Evolutionary conservation across 257 asterid species (phyloP), one percentile per base, ranked within the genome.

Genomic region (Osmanthus fragrans): DNA sequence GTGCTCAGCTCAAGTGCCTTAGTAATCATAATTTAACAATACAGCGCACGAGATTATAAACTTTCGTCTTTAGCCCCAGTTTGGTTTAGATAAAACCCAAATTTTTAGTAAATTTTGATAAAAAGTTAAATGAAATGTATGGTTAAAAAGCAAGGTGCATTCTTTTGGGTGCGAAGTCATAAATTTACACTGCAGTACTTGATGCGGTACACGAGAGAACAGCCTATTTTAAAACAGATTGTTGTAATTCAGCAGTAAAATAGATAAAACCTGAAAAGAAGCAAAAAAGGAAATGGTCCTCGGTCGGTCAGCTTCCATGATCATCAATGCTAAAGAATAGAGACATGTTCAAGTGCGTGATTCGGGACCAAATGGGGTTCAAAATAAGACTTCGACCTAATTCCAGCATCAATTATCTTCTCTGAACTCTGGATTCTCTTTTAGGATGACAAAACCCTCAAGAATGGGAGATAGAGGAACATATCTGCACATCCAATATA

Each of bases 361-460:
- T 9, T 58, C 69, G 12, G 37, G 29, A 32, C 70, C 65, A 23
- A 27, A 42, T 32, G 10, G 21, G 27, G 40, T 56, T 72, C 73
- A 49, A 39, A 32, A 47, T 19, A 13, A 67, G 79, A 37, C 75
- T 33, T 3, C 9, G 21, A 39, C 45, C 58, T 0, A 58, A 25
- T 10, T 73, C 45, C 73, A 34, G 84, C 75, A 67, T 88, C 84
- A 85, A 21, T 77, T 68, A 75, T 90, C 98, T 12, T 96, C 99
- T 70, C 77, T 90, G 73, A 91, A 93, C 0, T 92, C 97, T 0
- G 97, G 99, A 73, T 96, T 93, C 92, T 92, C 94, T 73, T 89
- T 93, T 64, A 96, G 81, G 85, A 96, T 93, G 72, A 96, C 98
- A 27, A 96, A 96, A 69, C 99, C 99, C 83, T 96, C 99, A 0